Evolutionary conservation across 208 protist genomes (phyloP), one percentile per base, ranked within the genome.

Genomic region (Leptomonas pyrrhocoris): DNA sequence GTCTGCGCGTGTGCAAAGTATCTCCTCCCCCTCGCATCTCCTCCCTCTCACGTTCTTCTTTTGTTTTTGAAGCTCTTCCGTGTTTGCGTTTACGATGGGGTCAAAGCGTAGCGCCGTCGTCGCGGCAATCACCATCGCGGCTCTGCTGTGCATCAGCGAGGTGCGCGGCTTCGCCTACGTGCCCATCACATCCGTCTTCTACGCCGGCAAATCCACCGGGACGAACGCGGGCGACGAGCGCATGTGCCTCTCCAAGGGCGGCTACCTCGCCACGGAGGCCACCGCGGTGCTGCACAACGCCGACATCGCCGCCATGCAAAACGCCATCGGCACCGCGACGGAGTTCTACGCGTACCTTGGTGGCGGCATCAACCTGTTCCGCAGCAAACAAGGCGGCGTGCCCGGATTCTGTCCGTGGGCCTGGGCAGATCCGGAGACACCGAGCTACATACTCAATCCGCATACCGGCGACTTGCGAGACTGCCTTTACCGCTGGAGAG

Each of bases 321-420:
- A 70, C 49, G 43, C 19, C 15, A 58, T 51, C 18, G 61, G 42
- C 30, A 8, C 16, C 40, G 30, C 45, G 31, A 43, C 45, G 16
- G 51, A 13, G 25, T 83, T 69, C 72, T 83, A 73, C 73, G 45
- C 64, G 25, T 79, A 66, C 48, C 71, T 83, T 45, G 77, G 73
- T 50, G 77, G 60, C 9, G 59, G 62, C 30, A 69, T 69, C 27
- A 25, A 38, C 36, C 42, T 72, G 40, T 40, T 46, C n/a, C 27
- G 40, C 30, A 43, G 46, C 13, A 56, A 40, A 15, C 16, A 57
- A 5, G 42, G 54, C 58, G 42, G 23, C 11, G 4, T 28, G 19
- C 9, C 21, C 1, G 42, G 45, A 11, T 51, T 59, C 27, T 70
- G 65, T 23, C 65, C 65, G 9, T 70, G 46, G 19, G 25, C 19